Conservation (phyloP, 495 filamentous ascomycete genomes). For the Podospora appendiculata region DNA sequence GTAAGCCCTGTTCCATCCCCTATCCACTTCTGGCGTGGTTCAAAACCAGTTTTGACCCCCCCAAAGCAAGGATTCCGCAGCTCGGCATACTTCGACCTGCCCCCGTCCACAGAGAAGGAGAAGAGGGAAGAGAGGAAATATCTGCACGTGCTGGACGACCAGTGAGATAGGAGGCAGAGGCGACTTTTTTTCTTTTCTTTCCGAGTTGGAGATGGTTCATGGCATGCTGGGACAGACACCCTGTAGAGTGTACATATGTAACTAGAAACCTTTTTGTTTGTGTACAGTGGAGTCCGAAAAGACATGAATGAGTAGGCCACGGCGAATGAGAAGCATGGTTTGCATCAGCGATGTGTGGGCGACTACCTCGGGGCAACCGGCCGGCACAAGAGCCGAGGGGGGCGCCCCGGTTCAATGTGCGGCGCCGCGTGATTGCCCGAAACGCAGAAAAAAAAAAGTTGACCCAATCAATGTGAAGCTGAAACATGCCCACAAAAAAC, state of each 20-base stretch:
- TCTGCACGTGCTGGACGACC: constrained; percentile 84
- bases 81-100: constrained; percentile 79
- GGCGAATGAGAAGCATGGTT: too few species aligned
- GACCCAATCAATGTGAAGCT: too few species aligned
- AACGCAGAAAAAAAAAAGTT: too few species aligned
- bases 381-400: too few species aligned
- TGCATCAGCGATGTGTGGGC: too few species aligned
- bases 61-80: constrained; percentile 75
- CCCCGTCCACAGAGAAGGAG: constrained; percentile 89
- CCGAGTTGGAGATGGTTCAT: constrained; percentile 4
- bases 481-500: too few species aligned
- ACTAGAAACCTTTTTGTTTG: constrained; percentile 20
- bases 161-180: constrained; percentile 40
- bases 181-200: neutral
- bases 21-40: neutral
- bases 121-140: constrained; percentile 93
- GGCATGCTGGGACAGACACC: neutral
- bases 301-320: neutral
- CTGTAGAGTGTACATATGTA: constrained; percentile 38
- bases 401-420: too few species aligned
- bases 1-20: constrained; percentile 44
- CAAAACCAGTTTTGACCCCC: constrained; percentile 13
- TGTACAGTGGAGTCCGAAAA: neutral
- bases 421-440: too few species aligned
- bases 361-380: too few species aligned